Evolutionary conservation across 148 eudicot species (phyloP).

Genomic region (Simmondsia chinensis): DNA sequence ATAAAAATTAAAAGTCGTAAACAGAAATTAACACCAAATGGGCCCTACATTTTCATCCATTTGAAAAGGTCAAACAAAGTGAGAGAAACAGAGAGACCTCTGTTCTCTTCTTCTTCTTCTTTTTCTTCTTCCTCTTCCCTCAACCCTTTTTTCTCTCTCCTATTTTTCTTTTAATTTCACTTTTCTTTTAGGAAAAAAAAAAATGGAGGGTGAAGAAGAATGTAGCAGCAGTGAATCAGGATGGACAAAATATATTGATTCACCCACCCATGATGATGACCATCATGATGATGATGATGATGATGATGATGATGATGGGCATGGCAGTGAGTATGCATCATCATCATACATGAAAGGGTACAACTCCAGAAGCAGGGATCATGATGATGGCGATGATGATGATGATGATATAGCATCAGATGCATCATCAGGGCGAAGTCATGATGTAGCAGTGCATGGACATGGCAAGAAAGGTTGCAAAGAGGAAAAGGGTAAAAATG

Average conservation of each 20-base stretch:
- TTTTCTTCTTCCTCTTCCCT: background rate
- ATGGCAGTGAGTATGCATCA: conserved; percentile 1
- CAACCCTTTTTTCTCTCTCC: conserved; percentile 10
- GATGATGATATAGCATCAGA: conserved; percentile 63
- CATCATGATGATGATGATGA: conserved; percentile 10
- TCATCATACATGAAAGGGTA: background rate
- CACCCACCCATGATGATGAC: conserved; percentile 17
- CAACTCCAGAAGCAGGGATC: background rate
- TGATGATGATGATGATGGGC: conserved; percentile 7
- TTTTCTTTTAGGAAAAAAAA: no score
- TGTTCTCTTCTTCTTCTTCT: no score
- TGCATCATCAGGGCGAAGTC: conserved; percentile 62
- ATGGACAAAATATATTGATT: conserved; percentile 74
- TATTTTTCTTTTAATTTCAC: no score
- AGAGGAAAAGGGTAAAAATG: no score
- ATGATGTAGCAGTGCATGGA: no score
- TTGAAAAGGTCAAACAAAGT: no score
- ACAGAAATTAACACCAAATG: no score
- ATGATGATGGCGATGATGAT: conserved; percentile 16
- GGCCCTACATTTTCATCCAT: no score
- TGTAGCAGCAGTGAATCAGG: conserved; percentile 77
- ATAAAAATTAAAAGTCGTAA: no score
- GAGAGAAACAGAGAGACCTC: no score
- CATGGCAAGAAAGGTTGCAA: no score
- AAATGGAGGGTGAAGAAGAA: conserved; percentile 32